phyloP scores from a whole-genome alignment of 23 red algal species.

The Gracilaria domingensis region DNA sequence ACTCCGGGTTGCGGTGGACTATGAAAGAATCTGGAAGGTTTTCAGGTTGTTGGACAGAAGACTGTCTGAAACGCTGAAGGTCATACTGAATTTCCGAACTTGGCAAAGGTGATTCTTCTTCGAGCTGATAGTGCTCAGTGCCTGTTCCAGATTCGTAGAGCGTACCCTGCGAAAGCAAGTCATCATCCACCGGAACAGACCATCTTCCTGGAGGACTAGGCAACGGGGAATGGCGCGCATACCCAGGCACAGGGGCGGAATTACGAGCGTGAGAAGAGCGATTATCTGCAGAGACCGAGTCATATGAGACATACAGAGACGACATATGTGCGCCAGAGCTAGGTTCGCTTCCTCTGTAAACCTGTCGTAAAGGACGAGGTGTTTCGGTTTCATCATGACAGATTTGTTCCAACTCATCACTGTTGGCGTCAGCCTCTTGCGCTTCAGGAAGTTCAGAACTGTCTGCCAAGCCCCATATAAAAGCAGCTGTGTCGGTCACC shows the following conservation, averaged over 20 bases:
- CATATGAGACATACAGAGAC: neutral
- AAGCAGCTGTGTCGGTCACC: slow-evolving; percentile 13
- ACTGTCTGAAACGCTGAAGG: neutral
- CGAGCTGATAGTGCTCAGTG: neutral
- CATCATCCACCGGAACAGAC: neutral
- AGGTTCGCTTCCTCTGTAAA: neutral
- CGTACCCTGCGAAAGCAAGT: neutral
- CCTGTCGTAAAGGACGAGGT: neutral
- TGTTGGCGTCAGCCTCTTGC: neutral
- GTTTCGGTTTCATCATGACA: neutral
- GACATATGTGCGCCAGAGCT: neutral
- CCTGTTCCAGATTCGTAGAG: neutral
- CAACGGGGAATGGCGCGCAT: neutral
- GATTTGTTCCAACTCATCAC: neutral
- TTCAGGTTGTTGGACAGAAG: slow-evolving; percentile 1
- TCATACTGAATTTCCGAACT: neutral
- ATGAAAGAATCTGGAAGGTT: slow-evolving; percentile 4
- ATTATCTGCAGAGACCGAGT: neutral
- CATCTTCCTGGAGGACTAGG: neutral
- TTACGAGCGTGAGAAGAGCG: neutral
- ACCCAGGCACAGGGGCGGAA: neutral
- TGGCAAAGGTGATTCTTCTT: neutral
- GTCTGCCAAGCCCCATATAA: slow-evolving; percentile 10
- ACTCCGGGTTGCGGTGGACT: neutral
- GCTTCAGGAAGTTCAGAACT: neutral